These are phyloP conservation scores for Collybia nuda DNA, from an alignment of 768 basidiomycete species.

Conservation along the genomic window DNA sequence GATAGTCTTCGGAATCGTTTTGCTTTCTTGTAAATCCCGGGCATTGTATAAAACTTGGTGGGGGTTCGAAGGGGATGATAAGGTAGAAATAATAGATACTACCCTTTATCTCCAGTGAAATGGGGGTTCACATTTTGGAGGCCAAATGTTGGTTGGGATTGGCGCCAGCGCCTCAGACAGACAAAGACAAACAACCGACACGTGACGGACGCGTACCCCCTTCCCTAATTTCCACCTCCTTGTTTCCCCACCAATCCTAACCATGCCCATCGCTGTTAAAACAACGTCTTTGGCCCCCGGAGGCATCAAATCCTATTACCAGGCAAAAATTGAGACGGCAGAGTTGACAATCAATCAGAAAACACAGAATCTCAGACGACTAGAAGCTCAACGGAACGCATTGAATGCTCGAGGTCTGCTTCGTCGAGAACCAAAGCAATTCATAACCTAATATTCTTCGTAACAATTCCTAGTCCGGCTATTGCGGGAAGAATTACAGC, in stretches of 20 bases:
- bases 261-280: constrained; percentile 37
- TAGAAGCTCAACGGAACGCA: constrained; percentile 97
- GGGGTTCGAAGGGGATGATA: too few species aligned
- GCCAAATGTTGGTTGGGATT: too few species aligned
- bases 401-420: constrained; percentile 85
- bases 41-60: too few species aligned
- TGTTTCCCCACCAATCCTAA: constrained; percentile 2
- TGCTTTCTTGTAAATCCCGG: too few species aligned
- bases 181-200: not conserved
- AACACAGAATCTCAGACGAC: constrained; percentile 91
- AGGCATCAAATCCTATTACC: constrained; percentile 88
- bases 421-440: not conserved
- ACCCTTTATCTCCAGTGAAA: too few species aligned
- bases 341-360: constrained; percentile 94
- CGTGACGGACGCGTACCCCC: constrained; percentile 28
- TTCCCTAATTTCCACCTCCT: constrained; percentile 1
- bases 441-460: not conserved
- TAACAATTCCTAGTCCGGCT: constrained; percentile 62
- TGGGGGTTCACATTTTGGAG: too few species aligned
- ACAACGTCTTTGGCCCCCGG: constrained; percentile 43
- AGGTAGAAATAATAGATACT: too few species aligned
- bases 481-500: constrained; percentile 87
- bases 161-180: not conserved
- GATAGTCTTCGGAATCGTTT: too few species aligned
- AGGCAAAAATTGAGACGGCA: constrained; percentile 92